These are phyloP conservation scores for Symbiodinium pilosum DNA, from an alignment of 73 alveolate species.

Conservation along the genomic window DNA sequence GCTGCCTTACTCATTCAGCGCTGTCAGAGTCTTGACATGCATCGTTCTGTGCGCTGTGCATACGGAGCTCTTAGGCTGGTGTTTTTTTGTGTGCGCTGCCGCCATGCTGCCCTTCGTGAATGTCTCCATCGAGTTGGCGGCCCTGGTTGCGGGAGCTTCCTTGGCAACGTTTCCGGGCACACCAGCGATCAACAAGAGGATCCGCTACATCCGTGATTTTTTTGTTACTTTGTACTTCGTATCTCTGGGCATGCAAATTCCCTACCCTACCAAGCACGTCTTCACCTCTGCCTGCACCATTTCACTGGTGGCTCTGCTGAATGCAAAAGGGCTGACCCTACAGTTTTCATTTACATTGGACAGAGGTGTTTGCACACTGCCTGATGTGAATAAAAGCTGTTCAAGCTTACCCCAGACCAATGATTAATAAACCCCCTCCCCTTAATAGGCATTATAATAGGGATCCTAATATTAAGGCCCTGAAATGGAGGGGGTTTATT, in stretches of 20 bases:
- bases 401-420: no score
- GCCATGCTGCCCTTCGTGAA: slow-evolving; percentile 82
- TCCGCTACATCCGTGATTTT: slow-evolving; percentile 65
- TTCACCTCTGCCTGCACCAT: slow-evolving; percentile 28
- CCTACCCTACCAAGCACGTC: slow-evolving; percentile 57
- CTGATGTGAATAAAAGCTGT: neutral
- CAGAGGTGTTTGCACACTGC: neutral
- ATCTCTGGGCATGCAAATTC: slow-evolving; percentile 72
- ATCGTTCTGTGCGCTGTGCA: no score
- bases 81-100: slow-evolving; percentile 81
- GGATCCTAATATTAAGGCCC: no score
- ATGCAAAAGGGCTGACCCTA: neutral
- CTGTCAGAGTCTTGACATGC: no score
- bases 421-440: no score
- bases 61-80: slow-evolving; percentile 64
- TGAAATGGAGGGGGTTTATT: no score
- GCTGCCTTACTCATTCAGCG: no score
- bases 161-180: slow-evolving; percentile 51
- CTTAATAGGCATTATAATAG: no score
- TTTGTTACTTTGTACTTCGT: slow-evolving; percentile 68
- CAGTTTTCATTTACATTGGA: neutral
- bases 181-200: slow-evolving; percentile 12
- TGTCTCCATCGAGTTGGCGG: slow-evolving; percentile 75
- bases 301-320: slow-evolving; percentile 41
- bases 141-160: slow-evolving; percentile 66